Evolutionary conservation across 768 basidiomycete species (phyloP), one percentile per base, ranked within the genome.

Genomic region (Candolleomyces eurysporus): DNA sequence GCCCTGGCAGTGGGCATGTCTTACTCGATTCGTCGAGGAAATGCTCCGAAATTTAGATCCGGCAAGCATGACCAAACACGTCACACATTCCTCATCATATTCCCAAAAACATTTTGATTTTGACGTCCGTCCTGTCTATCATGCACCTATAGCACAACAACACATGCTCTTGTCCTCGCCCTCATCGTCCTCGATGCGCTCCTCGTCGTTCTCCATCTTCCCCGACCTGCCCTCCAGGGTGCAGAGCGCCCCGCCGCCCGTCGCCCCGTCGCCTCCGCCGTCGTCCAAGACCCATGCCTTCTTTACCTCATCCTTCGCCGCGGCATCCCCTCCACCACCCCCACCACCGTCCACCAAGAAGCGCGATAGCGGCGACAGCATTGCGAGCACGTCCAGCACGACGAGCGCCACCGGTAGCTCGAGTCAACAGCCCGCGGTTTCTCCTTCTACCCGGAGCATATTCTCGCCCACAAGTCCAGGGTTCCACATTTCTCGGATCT

Each of bases 231-330:
- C 59, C 53, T 62, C 61, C 57, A 7, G 11, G 21, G 36, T 59
- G 22, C 53, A 66, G 32, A 64, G 67, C 59, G 54, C 72, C 40
- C 58, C 67, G n/a, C n/a, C n/a, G n/a, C n/a, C n/a, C n/a, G n/a
- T n/a, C n/a, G n/a, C n/a, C 16, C 69, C 74, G 2, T 72, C 73
- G 1, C 70, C 73, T 0, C 71, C 71, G 9, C 68, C 75, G 0
- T 67, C 65, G 4, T 69, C 76, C 46, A 83, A 82, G 72, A 84
- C 82, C 10, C 71, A 78, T 65, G 78, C 80, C 10, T 81, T 82
- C 70, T 79, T 82, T 69, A 72, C 78, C 42, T 76, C 78, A 53
- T 72, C 81, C 6, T 78, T 82, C 69, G 71, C 76, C 16, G 76
- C 76, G 0, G 69, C 71, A 10, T 73, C 78, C 0, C 76, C 77